A percentile compares a stretch with the other conserved stretches of the same genome.
phyloP scores from a whole-genome alignment of 2,329 filamentous ascomycete species.

The Venturia nashicola region DNA sequence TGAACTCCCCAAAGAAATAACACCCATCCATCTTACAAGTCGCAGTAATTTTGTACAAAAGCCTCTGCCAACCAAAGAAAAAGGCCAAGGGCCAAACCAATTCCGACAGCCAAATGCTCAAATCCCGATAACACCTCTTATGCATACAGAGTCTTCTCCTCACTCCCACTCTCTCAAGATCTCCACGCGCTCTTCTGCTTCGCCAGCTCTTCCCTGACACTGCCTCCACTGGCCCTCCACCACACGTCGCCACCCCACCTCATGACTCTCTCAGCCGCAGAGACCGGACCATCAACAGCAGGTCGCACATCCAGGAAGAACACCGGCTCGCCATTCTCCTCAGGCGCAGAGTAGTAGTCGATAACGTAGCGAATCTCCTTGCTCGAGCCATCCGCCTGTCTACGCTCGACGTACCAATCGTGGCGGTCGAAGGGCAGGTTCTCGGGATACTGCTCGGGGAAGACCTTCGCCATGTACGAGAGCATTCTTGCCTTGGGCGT shows the following conservation, averaged over 20 bases:
- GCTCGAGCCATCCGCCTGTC: slow-evolving; percentile 48
- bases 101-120: too few species aligned
- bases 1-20: too few species aligned
- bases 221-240: slow-evolving; percentile 75
- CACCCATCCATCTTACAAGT: too few species aligned
- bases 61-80: too few species aligned
- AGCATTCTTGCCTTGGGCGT: slow-evolving; percentile 85
- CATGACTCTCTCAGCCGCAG: slow-evolving; percentile 69
- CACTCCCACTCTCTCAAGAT: too few species aligned
- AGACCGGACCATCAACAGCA: slow-evolving; percentile 68
- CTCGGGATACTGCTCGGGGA: slow-evolving; percentile 65
- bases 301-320: slow-evolving; percentile 94
- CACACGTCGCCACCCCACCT: slow-evolving; percentile 89
- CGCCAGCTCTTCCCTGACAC: slow-evolving; percentile 35
- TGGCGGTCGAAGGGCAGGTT: slow-evolving; percentile 91
- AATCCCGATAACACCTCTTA: too few species aligned
- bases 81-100: too few species aligned
- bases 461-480: slow-evolving; percentile 65
- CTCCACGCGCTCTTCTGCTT: too few species aligned
- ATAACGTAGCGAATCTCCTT: slow-evolving; percentile 89
- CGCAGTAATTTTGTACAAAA: too few species aligned
- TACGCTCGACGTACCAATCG: slow-evolving; percentile 85
- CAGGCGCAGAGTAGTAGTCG: slow-evolving; percentile 84
- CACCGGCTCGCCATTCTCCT: slow-evolving; percentile 78
- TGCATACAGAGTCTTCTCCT: too few species aligned